Percentiles rank a stretch among this genome's conserved stretches.
Evolutionary conservation across 2,329 filamentous ascomycete species (phyloP).

Genomic region (Fusarium goolgardi): DNA sequence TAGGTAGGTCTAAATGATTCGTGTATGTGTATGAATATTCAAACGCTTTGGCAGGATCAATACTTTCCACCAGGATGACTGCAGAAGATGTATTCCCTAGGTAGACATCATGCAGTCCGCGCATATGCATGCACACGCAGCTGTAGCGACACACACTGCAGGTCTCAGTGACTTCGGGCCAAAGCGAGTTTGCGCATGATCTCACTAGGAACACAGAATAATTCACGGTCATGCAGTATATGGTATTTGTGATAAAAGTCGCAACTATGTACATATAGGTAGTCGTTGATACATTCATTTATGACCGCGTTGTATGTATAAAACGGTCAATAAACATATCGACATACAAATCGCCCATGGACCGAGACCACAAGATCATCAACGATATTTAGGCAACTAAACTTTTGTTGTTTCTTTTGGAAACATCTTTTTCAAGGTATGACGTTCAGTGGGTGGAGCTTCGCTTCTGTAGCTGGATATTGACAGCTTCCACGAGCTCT

Average conservation of each 20-base stretch:
- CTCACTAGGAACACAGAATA: background rate
- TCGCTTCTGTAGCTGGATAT: constrained; percentile 14
- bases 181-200: background rate
- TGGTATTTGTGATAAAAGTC: background rate
- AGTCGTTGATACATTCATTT: background rate
- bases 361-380: no score
- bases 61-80: constrained; percentile 13
- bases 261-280: background rate
- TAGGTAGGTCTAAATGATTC: background rate
- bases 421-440: constrained; percentile 3
- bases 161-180: background rate
- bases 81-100: constrained; percentile 17
- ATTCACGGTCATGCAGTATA: background rate
- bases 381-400: no score
- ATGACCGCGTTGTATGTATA: background rate
- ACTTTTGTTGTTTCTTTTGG: constrained; percentile 2
- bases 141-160: constrained; percentile 20
- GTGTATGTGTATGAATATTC: background rate
- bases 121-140: constrained; percentile 23
- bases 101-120: constrained; percentile 11
- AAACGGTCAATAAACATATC: background rate
- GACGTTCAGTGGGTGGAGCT: constrained; percentile 32
- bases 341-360: background rate
- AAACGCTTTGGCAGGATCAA: background rate
- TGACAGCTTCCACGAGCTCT: constrained; percentile 27